Evolutionary conservation across 805 yeast genomes (phyloP), one percentile per base, ranked within the genome.

Genomic region (Phaffomyces opuntiae): DNA sequence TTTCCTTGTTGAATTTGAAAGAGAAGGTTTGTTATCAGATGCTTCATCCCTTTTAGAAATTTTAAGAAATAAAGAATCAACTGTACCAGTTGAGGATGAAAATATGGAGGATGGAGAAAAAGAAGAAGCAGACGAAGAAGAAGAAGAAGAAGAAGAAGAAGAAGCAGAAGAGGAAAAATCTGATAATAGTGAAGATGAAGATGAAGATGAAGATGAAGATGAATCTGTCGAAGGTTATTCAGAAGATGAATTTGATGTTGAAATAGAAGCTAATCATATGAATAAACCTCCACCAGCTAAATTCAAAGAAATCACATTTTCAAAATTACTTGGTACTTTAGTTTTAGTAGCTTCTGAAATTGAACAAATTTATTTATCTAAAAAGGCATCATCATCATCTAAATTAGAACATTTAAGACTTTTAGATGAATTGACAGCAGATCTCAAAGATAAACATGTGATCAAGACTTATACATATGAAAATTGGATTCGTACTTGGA

Each of bases 1-100:
- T 1, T 80, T 75, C 46, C 55, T 79, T 7, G 54, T 60, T 0
- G 70, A 68, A 9, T 77, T 87, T 50, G 83, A 77, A 53, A 73
- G 85, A 45, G 95, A 87, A 55, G 96, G 96, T 0, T 62, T 84
- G n/a, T 59, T 82, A 5, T 62, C 72, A 16, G 87, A 82, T 56
- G 67, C 74, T 9, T 52, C 63, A 1, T 48, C 55, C 0, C 61
- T 78, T 4, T 44, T 65, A 9, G 63, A 62, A 25, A 51, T 55
- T 9, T 33, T 53, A 35, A 40, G 56, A 49, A 39, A 48, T 54
- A 42, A 53, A 41, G 53, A 44, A 27, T n/a, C n/a, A 45, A 4
- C 17, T 3, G 4, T 26, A 19, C 7, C 16, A 6, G 11, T 37
- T n/a, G 40, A 27, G n/a, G 25, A 53, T 25, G 37, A 14, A 13